Evolutionary conservation across 345 rosid genomes (phyloP).

Genomic region (Raphanus raphanistrum): DNA sequence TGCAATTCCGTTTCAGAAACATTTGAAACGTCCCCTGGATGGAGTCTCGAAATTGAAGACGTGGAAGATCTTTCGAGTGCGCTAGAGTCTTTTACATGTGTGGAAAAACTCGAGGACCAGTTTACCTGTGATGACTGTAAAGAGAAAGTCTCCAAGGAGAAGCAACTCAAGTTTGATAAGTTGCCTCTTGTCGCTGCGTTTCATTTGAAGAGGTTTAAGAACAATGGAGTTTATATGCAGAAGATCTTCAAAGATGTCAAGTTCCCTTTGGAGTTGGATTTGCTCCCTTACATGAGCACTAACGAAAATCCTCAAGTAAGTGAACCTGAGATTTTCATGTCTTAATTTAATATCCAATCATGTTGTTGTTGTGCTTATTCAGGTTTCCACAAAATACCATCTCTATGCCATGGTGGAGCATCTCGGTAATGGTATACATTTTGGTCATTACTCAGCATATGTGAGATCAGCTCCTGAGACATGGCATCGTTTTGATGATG

Average conservation of each 20-base stretch:
- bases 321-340: neutral
- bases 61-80: conserved; percentile 58
- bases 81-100: conserved; percentile 70
- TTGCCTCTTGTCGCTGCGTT: conserved; percentile 70
- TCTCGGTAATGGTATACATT: conserved; percentile 50
- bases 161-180: conserved; percentile 73
- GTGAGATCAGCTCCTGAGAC: conserved; percentile 66
- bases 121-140: conserved; percentile 70
- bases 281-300: conserved; percentile 58
- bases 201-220: conserved; percentile 91
- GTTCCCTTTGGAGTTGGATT: conserved; percentile 80
- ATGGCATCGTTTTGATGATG: conserved; percentile 80
- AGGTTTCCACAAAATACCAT: conserved; percentile 61
- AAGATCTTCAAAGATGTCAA: conserved; percentile 72
- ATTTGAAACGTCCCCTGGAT: conserved; percentile 59
- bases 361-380: conserved; percentile 12
- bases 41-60: conserved; percentile 77
- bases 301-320: conserved; percentile 44
- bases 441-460: conserved; percentile 76
- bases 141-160: conserved; percentile 64
- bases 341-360: neutral
- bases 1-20: conserved; percentile 61
- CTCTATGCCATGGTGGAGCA: conserved; percentile 84
- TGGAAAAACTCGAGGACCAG: conserved; percentile 71
- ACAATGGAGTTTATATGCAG: conserved; percentile 55